A percentile compares a stretch with the other conserved stretches of the same genome.
phyloP scores from a whole-genome alignment of 2,329 filamentous ascomycete species.

The Colletotrichum zoysiae region DNA sequence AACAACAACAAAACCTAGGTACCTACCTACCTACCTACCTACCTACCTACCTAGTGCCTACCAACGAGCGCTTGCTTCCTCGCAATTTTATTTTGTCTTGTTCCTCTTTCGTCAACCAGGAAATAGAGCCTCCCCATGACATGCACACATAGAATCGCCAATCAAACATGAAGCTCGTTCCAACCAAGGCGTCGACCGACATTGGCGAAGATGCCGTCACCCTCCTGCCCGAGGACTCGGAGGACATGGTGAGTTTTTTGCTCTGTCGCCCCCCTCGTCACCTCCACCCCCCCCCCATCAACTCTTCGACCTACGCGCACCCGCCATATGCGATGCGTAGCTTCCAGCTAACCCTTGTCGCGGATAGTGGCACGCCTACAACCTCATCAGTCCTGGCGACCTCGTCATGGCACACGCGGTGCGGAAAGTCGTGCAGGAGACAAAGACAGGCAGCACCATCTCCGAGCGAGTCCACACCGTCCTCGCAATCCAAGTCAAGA shows the following conservation, averaged over 20 bases:
- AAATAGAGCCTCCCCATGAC: neutral
- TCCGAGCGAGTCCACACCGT: slow-evolving; percentile 69
- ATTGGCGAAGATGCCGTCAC: slow-evolving; percentile 57
- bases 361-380: slow-evolving; percentile 70
- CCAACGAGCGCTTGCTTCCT: neutral
- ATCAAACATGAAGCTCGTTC: slow-evolving; percentile 53
- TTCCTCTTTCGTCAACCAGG: neutral
- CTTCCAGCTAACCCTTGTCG: slow-evolving; percentile 4
- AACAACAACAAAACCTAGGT: slow-evolving; percentile 6
- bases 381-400: slow-evolving; percentile 68
- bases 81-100: neutral
- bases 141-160: neutral
- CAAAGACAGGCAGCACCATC: slow-evolving; percentile 60
- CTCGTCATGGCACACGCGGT: slow-evolving; percentile 67
- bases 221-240: slow-evolving; percentile 59
- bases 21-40: no score
- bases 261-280: neutral
- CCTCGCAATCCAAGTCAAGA: slow-evolving; percentile 68
- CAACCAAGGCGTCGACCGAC: slow-evolving; percentile 53
- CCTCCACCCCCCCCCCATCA: neutral
- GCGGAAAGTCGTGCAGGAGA: slow-evolving; percentile 65
- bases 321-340: neutral
- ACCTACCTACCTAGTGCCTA: neutral
- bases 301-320: neutral
- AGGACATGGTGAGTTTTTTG: slow-evolving; percentile 57